Conservation (phyloP, 352 stramenopile species). For the Phytopythium boreale region DNA sequence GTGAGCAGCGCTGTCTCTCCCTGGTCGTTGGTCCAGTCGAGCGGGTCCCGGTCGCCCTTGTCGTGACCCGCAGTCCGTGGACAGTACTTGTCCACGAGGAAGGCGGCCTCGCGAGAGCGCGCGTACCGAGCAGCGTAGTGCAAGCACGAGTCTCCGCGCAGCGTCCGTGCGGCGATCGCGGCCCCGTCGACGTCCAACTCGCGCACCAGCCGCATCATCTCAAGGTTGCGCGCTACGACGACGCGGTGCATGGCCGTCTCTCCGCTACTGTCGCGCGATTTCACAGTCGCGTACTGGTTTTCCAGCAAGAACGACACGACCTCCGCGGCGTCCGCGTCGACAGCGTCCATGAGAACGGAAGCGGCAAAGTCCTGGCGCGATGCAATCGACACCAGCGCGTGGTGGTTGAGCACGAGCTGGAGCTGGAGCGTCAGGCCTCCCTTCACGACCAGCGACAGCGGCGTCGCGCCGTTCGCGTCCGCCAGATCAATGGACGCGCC, state of each 20-base stretch:
- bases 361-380: conserved; percentile 14
- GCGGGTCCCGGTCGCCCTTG: background rate
- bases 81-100: conserved; percentile 15
- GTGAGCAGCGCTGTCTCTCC: conserved; percentile 15
- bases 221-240: conserved; percentile 5
- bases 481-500: conserved; percentile 17
- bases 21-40: conserved; percentile 10
- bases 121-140: conserved; percentile 19
- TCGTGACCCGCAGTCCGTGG: conserved; percentile 6
- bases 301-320: conserved; percentile 19
- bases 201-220: conserved; percentile 14
- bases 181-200: conserved; percentile 13
- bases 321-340: conserved; percentile 1
- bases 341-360: conserved; percentile 13
- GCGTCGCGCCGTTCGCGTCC: conserved; percentile 12
- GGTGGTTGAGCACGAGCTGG: conserved; percentile 30
- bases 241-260: conserved; percentile 21
- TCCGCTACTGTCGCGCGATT: conserved; percentile 1
- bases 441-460: conserved; percentile 16
- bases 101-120: conserved; percentile 10
- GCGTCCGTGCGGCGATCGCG: conserved; percentile 5
- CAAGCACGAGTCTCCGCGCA: conserved; percentile 4
- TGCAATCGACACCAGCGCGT: conserved; percentile 15
- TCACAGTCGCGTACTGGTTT: conserved; percentile 15
- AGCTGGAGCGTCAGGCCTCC: conserved; percentile 16